Evolutionary conservation across 2,329 filamentous ascomycete genomes (phyloP).

Genomic region (Bipolaris victoriae): DNA sequence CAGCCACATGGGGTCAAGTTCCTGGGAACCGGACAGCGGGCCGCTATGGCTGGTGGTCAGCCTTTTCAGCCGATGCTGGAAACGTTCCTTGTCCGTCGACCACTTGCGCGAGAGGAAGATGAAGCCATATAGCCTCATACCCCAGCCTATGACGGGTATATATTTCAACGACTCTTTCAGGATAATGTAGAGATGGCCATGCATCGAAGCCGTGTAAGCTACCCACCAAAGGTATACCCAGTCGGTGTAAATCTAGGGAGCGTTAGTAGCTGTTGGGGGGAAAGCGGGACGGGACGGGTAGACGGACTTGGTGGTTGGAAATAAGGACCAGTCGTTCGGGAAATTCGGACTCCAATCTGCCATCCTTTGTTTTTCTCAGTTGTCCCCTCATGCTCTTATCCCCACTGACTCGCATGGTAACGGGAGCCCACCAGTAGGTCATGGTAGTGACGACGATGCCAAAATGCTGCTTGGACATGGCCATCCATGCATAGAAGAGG

Average conservation of each 20-base stretch:
- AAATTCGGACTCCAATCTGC: conserved; percentile 75
- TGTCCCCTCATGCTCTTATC: conserved; percentile 80
- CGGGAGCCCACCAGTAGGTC: conserved; percentile 85
- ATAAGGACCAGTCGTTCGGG: conserved; percentile 81
- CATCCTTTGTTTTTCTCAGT: conserved; percentile 70
- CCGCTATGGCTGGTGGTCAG: conserved; percentile 60
- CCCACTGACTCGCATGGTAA: conserved; percentile 78
- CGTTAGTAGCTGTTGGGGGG: conserved; percentile 17
- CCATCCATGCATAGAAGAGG: conserved; percentile 83
- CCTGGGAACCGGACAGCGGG: conserved; percentile 51
- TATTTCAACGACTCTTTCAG: conserved; percentile 85
- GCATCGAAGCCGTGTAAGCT: conserved; percentile 77
- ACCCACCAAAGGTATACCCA: conserved; percentile 97
- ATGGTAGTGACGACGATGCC: conserved; percentile 76
- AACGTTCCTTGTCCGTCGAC: conserved; percentile 75
- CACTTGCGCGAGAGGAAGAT: conserved; percentile 94
- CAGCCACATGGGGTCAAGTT: conserved; percentile 83
- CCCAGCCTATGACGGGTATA: conserved; percentile 79
- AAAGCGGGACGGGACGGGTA: too few species aligned
- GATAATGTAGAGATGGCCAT: conserved; percentile 88
- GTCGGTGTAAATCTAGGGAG: conserved; percentile 75
- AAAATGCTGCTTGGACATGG: conserved; percentile 84
- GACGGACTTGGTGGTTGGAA: conserved; percentile 74
- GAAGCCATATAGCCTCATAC: conserved; percentile 87
- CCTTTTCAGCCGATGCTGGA: conserved; percentile 76